These are phyloP conservation scores for Colletotrichum navitas DNA, from an alignment of 2,329 filamentous ascomycete species.

Conservation along the genomic window DNA sequence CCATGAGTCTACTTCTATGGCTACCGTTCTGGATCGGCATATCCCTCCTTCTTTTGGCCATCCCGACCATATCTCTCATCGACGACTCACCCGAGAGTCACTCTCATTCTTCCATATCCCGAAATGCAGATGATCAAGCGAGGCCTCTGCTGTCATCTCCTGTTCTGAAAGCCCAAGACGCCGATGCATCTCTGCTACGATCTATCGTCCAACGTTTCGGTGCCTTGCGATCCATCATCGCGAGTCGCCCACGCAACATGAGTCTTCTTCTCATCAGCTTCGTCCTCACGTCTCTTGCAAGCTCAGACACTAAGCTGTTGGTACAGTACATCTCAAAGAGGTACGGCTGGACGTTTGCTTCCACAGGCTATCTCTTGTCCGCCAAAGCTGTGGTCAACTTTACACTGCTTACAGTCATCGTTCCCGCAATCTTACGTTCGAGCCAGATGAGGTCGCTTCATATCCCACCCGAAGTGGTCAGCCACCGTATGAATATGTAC, in stretches of 20 bases:
- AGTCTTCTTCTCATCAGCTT: constrained; percentile 58
- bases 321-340: constrained; percentile 64
- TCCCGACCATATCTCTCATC: constrained; percentile 47
- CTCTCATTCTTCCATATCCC: not conserved
- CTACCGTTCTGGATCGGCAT: constrained; percentile 59
- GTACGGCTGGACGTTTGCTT: constrained; percentile 60
- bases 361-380: constrained; percentile 62
- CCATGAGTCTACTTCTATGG: constrained; percentile 59
- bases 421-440: constrained; percentile 54
- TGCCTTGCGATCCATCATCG: constrained; percentile 51
- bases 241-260: constrained; percentile 57
- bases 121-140: constrained; percentile 49
- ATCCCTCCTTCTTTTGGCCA: constrained; percentile 51
- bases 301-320: constrained; percentile 64
- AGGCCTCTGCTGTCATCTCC: constrained; percentile 56
- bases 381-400: constrained; percentile 64
- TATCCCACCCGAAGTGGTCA: constrained; percentile 43
- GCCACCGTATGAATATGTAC: constrained; percentile 50
- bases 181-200: constrained; percentile 22
- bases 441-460: constrained; percentile 16
- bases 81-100: not conserved
- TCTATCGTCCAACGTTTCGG: constrained; percentile 43
- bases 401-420: constrained; percentile 55
- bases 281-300: constrained; percentile 62
- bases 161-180: constrained; percentile 52